Percentiles rank a stretch among this genome's conserved stretches.
Evolutionary conservation across 306 rosid genomes (phyloP).

Genomic region (Quercus alba): DNA sequence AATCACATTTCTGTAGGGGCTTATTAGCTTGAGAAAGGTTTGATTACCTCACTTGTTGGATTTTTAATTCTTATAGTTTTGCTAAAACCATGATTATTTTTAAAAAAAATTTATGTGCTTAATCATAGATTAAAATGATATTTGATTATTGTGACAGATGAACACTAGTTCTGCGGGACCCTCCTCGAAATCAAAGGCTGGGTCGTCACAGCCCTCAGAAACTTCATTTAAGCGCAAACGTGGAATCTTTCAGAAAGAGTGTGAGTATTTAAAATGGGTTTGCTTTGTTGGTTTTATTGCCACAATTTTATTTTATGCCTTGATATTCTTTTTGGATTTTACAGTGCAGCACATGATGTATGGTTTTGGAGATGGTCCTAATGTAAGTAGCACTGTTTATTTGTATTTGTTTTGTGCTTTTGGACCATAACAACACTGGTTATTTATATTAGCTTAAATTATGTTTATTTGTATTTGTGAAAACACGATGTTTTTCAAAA

Average conservation of each 20-base stretch:
- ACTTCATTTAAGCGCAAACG: conserved; percentile 78
- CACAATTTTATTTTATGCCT: neutral
- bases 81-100: neutral
- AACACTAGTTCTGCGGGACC: conserved; percentile 51
- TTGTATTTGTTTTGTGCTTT: no score
- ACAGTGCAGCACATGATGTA: conserved; percentile 98
- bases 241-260: conserved; percentile 86
- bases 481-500: neutral
- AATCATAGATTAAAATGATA: neutral
- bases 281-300: neutral
- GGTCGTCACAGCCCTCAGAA: conserved; percentile 77
- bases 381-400: conserved; percentile 43
- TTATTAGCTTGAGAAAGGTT: no score
- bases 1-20: neutral
- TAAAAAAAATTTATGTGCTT: neutral
- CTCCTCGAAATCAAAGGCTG: conserved; percentile 55
- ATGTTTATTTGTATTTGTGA: neutral
- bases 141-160: conserved; percentile 22
- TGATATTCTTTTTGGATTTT: conserved; percentile 3
- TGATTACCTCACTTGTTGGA: neutral
- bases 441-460: neutral
- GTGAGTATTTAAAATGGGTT: conserved; percentile 23
- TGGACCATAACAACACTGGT: neutral
- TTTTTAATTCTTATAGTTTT: neutral
- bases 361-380: conserved; percentile 91